Percentiles rank a stretch among this genome's conserved stretches.
phyloP scores from a whole-genome alignment of 441 rosid species.

The Lepidium campestre region DNA sequence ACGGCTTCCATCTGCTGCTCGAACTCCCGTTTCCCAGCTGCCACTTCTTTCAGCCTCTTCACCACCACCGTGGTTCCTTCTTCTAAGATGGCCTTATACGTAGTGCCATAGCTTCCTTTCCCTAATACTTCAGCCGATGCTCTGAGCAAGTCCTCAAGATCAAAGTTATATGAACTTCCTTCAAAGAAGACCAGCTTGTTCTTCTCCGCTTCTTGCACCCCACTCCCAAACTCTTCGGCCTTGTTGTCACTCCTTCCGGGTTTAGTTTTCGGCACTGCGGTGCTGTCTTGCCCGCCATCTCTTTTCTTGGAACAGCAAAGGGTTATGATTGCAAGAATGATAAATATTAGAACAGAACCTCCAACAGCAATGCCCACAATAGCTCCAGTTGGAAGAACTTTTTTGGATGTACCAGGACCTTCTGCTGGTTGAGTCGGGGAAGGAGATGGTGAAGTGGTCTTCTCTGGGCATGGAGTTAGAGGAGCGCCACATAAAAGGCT shows the following conservation, averaged over 20 bases:
- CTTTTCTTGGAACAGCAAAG: conserved; percentile 54
- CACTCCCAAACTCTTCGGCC: conserved; percentile 78
- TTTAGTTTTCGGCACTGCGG: conserved; percentile 40
- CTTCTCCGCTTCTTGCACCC: conserved; percentile 77
- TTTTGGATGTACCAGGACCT: conserved; percentile 29
- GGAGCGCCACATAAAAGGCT: conserved; percentile 67
- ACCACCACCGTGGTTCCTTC: conserved; percentile 72
- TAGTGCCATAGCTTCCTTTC: conserved; percentile 70
- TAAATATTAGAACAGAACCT: conserved; percentile 43
- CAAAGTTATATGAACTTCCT: conserved; percentile 63
- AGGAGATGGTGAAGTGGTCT: conserved; percentile 45
- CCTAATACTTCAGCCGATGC: conserved; percentile 82
- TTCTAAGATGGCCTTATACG: conserved; percentile 73
- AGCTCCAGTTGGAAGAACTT: conserved; percentile 44
- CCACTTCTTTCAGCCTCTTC: conserved; percentile 65
- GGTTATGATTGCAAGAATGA: conserved; percentile 39
- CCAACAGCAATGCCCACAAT: conserved; percentile 68
- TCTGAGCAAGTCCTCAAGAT: conserved; percentile 66
- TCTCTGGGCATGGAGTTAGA: conserved; percentile 36
- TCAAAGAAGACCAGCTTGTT: conserved; percentile 74
- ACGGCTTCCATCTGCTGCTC: conserved; percentile 69
- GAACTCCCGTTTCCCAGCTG: conserved; percentile 63
- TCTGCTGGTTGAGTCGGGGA: conserved; percentile 39
- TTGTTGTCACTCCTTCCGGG: conserved; percentile 56
- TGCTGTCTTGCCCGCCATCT: conserved; percentile 25